These are phyloP conservation scores for Candida qinlingensis DNA, from an alignment of 805 yeast genomes.

Conservation along the genomic window DNA sequence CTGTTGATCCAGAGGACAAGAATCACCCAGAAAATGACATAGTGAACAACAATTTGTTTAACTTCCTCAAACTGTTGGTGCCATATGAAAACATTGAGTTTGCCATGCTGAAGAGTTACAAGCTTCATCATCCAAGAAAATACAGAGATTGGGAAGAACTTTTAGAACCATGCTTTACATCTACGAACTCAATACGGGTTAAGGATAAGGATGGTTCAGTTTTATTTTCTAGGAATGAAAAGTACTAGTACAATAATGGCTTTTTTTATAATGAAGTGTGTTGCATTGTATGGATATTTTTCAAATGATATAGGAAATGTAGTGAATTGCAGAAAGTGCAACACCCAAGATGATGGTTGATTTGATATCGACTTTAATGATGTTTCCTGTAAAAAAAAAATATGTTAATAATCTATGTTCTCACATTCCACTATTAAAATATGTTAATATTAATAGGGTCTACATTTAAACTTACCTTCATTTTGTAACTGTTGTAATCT, in stretches of 20 bases:
- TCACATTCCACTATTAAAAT: conserved; percentile 2
- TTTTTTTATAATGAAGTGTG: no score
- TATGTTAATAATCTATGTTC: background rate
- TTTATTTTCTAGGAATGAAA: conserved; percentile 29
- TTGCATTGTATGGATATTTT: no score
- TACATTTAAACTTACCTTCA: conserved; percentile 17
- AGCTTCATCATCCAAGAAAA: conserved; percentile 32
- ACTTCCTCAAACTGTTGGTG: conserved; percentile 28
- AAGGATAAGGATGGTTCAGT: conserved; percentile 36
- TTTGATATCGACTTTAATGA: background rate
- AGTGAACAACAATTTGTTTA: conserved; percentile 33
- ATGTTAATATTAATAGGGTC: conserved; percentile 4
- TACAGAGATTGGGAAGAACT: conserved; percentile 35
- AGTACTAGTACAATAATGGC: background rate
- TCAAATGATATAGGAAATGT: background rate
- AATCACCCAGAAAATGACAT: conserved; percentile 24
- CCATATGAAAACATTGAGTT: conserved; percentile 32
- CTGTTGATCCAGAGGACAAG: conserved; percentile 22
- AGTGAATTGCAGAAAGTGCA: background rate
- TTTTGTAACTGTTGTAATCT: conserved; percentile 18
- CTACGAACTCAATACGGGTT: conserved; percentile 30
- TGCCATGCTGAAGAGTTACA: conserved; percentile 31
- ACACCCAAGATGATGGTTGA: background rate
- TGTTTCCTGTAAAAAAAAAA: background rate
- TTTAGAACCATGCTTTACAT: conserved; percentile 30